These are phyloP conservation scores for Diplodia scrobiculata DNA, from an alignment of 2,329 filamentous ascomycete genomes.

Conservation along the genomic window DNA sequence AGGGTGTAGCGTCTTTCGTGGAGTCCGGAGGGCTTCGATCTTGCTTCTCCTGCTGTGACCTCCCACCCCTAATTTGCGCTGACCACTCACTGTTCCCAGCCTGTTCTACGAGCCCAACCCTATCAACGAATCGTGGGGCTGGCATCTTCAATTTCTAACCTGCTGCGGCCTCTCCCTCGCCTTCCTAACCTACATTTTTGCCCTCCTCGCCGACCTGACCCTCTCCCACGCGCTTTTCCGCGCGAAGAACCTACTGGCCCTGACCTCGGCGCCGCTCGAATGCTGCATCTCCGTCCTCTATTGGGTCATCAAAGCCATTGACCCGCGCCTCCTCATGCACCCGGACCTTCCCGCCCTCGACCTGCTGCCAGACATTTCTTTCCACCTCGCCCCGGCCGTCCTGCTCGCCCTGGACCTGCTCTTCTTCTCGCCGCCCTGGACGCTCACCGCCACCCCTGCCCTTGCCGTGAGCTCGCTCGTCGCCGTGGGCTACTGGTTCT, in stretches of 20 bases:
- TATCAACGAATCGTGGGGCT: slow-evolving; percentile 49
- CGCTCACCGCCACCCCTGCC: slow-evolving; percentile 61
- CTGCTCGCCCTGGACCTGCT: slow-evolving; percentile 67
- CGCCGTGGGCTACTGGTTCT: slow-evolving; percentile 72
- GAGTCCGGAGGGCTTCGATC: too few relatives aligned
- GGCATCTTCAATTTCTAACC: slow-evolving; percentile 72
- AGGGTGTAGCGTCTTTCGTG: too few relatives aligned
- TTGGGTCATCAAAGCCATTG: slow-evolving; percentile 63
- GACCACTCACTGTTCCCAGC: slow-evolving; percentile 18
- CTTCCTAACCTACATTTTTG: slow-evolving; percentile 62
- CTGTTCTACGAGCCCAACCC: slow-evolving; percentile 13
- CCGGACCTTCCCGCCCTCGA: slow-evolving; percentile 30
- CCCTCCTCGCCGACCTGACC: slow-evolving; percentile 66
- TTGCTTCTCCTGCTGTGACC: too few relatives aligned
- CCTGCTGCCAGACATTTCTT: slow-evolving; percentile 40
- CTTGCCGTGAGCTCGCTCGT: slow-evolving; percentile 61
- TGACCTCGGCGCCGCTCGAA: slow-evolving; percentile 69
- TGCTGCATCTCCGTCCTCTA: slow-evolving; percentile 72
- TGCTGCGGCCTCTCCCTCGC: slow-evolving; percentile 62
- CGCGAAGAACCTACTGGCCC: slow-evolving; percentile 67
- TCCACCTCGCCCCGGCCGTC: slow-evolving; percentile 67
- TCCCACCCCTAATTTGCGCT: slow-evolving; percentile 20
- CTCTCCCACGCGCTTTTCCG: slow-evolving; percentile 61
- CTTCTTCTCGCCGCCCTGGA: slow-evolving; percentile 72
- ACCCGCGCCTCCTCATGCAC: slow-evolving; percentile 24